Evolutionary conservation across 2,329 filamentous ascomycete species (phyloP).

Genomic region (Penicillium sp.): DNA sequence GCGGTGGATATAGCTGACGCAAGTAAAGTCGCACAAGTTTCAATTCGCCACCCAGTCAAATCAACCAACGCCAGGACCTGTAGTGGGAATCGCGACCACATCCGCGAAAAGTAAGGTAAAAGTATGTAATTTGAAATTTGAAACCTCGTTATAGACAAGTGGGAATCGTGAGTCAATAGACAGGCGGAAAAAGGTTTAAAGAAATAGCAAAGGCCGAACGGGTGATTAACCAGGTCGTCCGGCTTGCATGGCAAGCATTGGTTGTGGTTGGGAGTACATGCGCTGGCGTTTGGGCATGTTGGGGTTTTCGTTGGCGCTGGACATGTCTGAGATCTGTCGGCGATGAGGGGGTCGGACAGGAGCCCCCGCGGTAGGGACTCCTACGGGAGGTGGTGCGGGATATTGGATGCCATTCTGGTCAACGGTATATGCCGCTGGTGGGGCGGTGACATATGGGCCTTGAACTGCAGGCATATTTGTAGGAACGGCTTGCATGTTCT

Average conservation of each 20-base stretch:
- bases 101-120: constrained; percentile 13
- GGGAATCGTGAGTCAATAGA: constrained; percentile 29
- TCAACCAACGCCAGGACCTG: constrained; percentile 24
- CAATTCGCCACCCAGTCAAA: constrained; percentile 13
- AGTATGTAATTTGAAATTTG: constrained; percentile 23
- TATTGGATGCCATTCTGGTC: constrained; percentile 45
- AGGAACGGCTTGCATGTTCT: constrained; percentile 59
- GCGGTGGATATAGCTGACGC: constrained; percentile 15
- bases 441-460: constrained; percentile 43
- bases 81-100: constrained; percentile 17
- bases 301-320: constrained; percentile 54
- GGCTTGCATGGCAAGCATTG: constrained; percentile 53
- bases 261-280: constrained; percentile 53
- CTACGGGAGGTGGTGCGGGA: constrained; percentile 36
- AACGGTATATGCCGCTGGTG: constrained; percentile 40
- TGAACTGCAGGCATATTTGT: constrained; percentile 48
- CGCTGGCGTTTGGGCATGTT: constrained; percentile 60
- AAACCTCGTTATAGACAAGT: constrained; percentile 28
- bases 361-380: constrained; percentile 33
- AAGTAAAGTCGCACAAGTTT: constrained; percentile 9
- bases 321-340: constrained; percentile 63
- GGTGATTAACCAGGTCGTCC: constrained; percentile 37
- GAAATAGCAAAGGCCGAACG: not conserved
- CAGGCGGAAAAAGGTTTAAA: constrained; percentile 15
- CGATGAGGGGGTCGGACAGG: constrained; percentile 48